Evolutionary conservation across 192 early-diverging fungal genomes (phyloP).

Genomic region (Mortierella claussenii): DNA sequence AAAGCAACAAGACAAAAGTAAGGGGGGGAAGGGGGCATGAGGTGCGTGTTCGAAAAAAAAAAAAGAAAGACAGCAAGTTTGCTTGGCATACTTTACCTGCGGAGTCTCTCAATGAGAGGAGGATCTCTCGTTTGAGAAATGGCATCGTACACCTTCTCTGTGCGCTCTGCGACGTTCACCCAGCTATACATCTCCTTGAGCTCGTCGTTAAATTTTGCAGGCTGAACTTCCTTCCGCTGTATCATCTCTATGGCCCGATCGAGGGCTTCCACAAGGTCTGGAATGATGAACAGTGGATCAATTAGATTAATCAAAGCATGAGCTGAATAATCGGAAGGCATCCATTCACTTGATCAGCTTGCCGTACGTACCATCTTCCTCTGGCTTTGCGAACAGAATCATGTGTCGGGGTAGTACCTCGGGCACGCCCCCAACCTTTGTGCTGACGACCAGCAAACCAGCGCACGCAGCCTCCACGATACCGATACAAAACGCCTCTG

Average conservation of each 20-base stretch:
- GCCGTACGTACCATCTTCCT: slow-evolving; percentile 88
- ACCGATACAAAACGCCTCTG: slow-evolving; percentile 98
- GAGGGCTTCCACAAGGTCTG: slow-evolving; percentile 77
- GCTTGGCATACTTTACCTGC: slow-evolving; percentile 49
- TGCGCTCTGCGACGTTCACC: slow-evolving; percentile 94
- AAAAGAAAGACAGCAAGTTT: not conserved
- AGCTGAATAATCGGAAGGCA: too few relatives aligned
- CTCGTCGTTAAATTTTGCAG: slow-evolving; percentile 78
- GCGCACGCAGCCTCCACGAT: slow-evolving; percentile 98
- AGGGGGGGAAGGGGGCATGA: not conserved
- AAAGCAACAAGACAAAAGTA: not conserved
- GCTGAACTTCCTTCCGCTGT: slow-evolving; percentile 68
- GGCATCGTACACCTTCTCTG: slow-evolving; percentile 86
- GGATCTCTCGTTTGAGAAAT: slow-evolving; percentile 74
- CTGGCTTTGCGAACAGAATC: slow-evolving; percentile 90
- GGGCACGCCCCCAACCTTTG: slow-evolving; percentile 95
- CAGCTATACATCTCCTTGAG: slow-evolving; percentile 97
- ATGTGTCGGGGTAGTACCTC: slow-evolving; percentile 94
- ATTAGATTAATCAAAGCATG: too few relatives aligned
- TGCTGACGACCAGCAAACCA: slow-evolving; percentile 93
- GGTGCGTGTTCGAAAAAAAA: not conserved
- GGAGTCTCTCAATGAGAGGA: slow-evolving; percentile 81
- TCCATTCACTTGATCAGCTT: too few relatives aligned
- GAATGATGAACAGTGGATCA: too few relatives aligned
- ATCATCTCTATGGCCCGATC: slow-evolving; percentile 78